Evolutionary conservation across 73 alveolate genomes (phyloP), one percentile per base, ranked within the genome.

Genomic region (Halteria grandinella): DNA sequence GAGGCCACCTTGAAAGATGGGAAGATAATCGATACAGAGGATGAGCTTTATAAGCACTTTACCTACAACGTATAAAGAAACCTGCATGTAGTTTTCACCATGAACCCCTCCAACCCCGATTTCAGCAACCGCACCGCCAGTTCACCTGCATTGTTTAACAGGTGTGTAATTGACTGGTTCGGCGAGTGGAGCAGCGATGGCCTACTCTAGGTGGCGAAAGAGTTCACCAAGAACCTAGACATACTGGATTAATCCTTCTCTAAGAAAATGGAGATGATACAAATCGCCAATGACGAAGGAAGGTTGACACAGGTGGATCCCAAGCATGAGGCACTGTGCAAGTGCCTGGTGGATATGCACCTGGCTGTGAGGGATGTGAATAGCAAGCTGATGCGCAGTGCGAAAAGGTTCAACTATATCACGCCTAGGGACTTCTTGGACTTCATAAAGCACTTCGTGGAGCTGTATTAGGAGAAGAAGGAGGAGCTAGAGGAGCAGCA

Each of bases 41-140:
- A 97, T 48, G 99, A 97, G 75, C 85, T 97, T 3, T 97, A 93
- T 66, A 95, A 96, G 60, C 93, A 94, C 55, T 97, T 97, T 91
- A 97, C 95, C 10, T 87, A 89, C 52, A 82, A 91, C 18, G 99
- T 97, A 17, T 95, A 97, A 76, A 89, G 99, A 47, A 96, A 97
- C 63, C 75, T 97, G 53, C 99, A 97, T 81, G 99, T 97, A 25
- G 99, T 97, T 39, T 97, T 97, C 87, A 97, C 99, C 32, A 97
- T 97, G 99, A 97, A 97, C 88, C 99, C 99, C 0, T 91, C 98
- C 7, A 95, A 96, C 55, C 99, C 99, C 8, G 99, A 97, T 83
- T 97, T 97, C 91, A 72, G 95, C 36, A 96, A 96, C 64, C 89
- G 99, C 58, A 94, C 99, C 25, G 99, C 99, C 12, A 64, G 96